A percentile compares a stretch with the other conserved stretches of the same genome.
Evolutionary conservation across 805 yeast genomes (phyloP).

Genomic region (Huiozyma naganishii): DNA sequence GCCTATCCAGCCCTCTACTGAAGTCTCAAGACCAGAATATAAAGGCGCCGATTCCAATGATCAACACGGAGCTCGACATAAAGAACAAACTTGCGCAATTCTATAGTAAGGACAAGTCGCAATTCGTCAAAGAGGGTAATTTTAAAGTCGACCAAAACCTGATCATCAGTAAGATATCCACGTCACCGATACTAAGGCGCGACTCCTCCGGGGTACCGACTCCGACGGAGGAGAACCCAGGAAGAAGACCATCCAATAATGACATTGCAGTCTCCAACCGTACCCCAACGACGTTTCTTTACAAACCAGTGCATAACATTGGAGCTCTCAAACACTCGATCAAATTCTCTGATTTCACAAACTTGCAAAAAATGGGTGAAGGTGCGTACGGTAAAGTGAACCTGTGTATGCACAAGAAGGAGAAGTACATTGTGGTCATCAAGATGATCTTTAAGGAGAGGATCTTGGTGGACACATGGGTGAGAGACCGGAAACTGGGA

Average conservation of each 20-base stretch:
- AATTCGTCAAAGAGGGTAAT: conserved; percentile 27
- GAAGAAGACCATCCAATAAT: background rate
- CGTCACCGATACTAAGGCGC: conserved; percentile 4
- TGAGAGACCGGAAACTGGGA: conserved; percentile 80
- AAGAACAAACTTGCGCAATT: conserved; percentile 20
- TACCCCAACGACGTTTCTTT: conserved; percentile 9
- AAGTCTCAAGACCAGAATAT: background rate
- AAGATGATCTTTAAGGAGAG: conserved; percentile 88
- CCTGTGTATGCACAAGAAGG: conserved; percentile 56
- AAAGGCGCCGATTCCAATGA: background rate
- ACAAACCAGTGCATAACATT: conserved; percentile 28
- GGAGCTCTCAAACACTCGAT: conserved; percentile 66
- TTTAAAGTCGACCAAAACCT: conserved; percentile 24
- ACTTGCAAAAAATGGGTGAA: conserved; percentile 76
- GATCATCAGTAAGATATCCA: conserved; percentile 23
- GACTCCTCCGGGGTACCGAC: background rate
- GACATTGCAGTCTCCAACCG: background rate
- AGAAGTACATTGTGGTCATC: conserved; percentile 59
- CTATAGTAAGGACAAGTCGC: conserved; percentile 24
- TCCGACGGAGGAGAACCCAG: background rate
- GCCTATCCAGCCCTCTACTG: background rate
- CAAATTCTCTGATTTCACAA: conserved; percentile 56
- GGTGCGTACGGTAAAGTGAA: conserved; percentile 97
- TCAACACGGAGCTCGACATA: conserved; percentile 12
- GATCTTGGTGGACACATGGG: conserved; percentile 95